These are phyloP conservation scores for California macrophylla DNA, from an alignment of 441 rosid genomes.

Conservation along the genomic window DNA sequence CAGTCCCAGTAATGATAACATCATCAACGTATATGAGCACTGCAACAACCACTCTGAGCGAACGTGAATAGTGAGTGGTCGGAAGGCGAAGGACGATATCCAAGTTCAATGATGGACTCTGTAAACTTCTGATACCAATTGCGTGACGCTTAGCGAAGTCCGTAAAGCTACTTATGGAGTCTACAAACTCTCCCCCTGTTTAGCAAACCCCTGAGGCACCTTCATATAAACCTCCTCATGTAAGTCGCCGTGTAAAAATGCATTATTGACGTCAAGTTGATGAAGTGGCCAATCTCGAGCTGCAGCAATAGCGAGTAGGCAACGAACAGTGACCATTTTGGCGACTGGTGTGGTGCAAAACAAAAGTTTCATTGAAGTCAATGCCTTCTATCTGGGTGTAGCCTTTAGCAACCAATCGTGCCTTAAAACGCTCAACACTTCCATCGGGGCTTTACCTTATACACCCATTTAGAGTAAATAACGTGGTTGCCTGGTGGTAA, in stretches of 20 bases:
- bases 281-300: not conserved
- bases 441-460: not conserved
- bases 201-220: too few species aligned
- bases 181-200: too few species aligned
- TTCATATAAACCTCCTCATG: too few species aligned
- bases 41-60: not conserved
- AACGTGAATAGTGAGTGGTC: not conserved
- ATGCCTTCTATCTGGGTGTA: not conserved
- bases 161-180: too few species aligned
- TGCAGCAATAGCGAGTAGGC: too few species aligned
- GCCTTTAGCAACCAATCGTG: not conserved
- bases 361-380: not conserved
- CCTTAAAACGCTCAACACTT: not conserved
- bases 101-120: not conserved
- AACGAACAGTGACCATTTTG: not conserved
- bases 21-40: slow-evolving; percentile 15
- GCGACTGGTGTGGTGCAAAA: not conserved
- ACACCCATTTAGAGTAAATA: not conserved
- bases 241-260: slow-evolving; percentile 8
- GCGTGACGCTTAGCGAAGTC: too few species aligned
- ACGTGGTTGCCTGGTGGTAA: not conserved
- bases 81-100: not conserved
- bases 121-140: too few species aligned
- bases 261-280: slow-evolving; percentile 14
- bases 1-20: slow-evolving; percentile 6